Base-by-base conservation (phyloP, 805 yeast genomes). In the Jamesozyma hellenica region DNA sequence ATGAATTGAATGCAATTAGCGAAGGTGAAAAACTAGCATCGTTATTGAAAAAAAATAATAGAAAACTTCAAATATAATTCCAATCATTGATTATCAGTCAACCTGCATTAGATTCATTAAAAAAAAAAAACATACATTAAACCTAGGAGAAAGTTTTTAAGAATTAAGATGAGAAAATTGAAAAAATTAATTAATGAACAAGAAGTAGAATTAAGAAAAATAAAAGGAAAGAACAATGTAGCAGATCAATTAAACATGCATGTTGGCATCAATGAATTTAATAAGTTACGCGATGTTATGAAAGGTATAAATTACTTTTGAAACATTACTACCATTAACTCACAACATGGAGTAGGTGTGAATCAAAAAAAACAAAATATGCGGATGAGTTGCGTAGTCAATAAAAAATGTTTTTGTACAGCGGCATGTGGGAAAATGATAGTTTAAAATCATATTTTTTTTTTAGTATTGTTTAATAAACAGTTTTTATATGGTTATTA, bases 171-270 rank as follows among this genome's bases (percentile, higher is more conserved):
- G 5, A 16, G 33, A 7, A 31, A 16, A 17, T 15, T 31, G 21
- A 31, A 31, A 13, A 19, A 31, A 17, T 6, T 5, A 8, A 15
- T 31, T 6, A 31, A 10, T 5, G n/a, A 31, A 8, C 6, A 9
- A 7, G 10, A 16, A 15, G 15, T 15, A 8, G 33, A 31, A 16
- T 5, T 31, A 14, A 13, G 23, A 9, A 31, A 31, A 13, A 31
- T 31, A 16, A 7, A n/a, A 16, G 41, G 41, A 8, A 21, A 11
- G 4, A 32, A 28, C 4, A 33, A 27, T 21, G 23, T 19, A 4
- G 36, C 41, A 15, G 37, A 28, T 25, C 29, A 26, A 26, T 17
- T 34, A 9, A 38, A 34, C 8, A 38, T 27, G 25, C 33, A 36
- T 14, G 28, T 21, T 13, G 4, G 28, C 11, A 8, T 10, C 4